phyloP scores from a whole-genome alignment of 345 rosid species.

The Heritiera fomes region DNA sequence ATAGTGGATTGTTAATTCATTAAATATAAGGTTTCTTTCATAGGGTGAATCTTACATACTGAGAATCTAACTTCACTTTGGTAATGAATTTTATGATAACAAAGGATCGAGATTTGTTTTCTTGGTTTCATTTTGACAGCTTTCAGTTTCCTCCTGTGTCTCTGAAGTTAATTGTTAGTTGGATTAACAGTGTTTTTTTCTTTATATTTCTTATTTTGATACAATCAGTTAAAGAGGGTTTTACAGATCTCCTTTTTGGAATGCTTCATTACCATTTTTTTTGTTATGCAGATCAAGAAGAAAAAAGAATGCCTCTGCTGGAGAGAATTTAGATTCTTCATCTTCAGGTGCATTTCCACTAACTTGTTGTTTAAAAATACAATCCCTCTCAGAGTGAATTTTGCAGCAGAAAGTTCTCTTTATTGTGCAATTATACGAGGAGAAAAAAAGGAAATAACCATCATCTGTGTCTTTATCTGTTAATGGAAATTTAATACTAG shows the following conservation, averaged over 20 bases:
- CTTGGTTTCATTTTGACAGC: not conserved
- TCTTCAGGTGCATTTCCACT: constrained; percentile 48
- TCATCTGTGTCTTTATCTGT: not conserved
- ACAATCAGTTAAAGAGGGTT: constrained; percentile 1
- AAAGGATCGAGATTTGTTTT: not conserved
- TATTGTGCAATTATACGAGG: not conserved
- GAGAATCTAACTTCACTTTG: not conserved
- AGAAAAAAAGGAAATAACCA: not conserved
- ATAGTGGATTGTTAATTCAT: too few species aligned
- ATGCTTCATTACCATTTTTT: not conserved
- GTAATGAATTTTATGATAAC: not conserved
- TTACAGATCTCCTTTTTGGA: not conserved
- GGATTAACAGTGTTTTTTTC: not conserved
- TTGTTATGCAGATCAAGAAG: constrained; percentile 73
- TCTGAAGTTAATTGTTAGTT: not conserved
- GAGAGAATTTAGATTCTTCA: constrained; percentile 75
- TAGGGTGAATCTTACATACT: not conserved
- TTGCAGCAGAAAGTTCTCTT: not conserved
- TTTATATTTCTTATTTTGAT: not conserved
- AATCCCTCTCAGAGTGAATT: not conserved
- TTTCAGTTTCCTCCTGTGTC: not conserved
- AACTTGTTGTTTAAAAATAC: not conserved
- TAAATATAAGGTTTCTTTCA: not conserved
- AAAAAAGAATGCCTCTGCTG: constrained; percentile 74
- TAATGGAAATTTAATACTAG: not conserved